Base-by-base conservation (phyloP, 768 basidiomycete genomes). In the Steccherinum ochraceum region DNA sequence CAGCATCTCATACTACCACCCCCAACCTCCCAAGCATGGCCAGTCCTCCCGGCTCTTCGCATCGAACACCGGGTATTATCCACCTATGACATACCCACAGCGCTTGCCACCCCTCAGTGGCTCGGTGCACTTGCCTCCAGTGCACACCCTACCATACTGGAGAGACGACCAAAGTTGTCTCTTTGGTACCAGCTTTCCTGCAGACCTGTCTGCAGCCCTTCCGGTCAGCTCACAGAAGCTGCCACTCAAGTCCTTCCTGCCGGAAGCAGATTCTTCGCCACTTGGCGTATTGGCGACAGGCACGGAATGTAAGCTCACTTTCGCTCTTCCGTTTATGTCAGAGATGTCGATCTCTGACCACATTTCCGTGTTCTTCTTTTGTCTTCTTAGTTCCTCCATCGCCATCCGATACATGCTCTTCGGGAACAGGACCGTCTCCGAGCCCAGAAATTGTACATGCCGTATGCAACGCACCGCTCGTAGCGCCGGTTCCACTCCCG, bases 401-500 rank as follows among this genome's bases (percentile, higher is more conserved):
- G 3, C 77, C 75, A 18, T 61, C 64, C 19, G 65, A 67, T 27
- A 56, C 61, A 10, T 61, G 56, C 51, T 60, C 61, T 25, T 56
- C 64, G 18, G 61, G 61, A 50, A 40, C 56, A 11, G 55, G 64
- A 27, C 60, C 64, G 18, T 61, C 68, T 3, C 61, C 64, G 4
- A 35, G 58, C 0, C 65, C 67, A 1, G 57, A 62, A 19, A 25
- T 67, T 10, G 55, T 76, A 41, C 73, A 78, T 53, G 75, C 82
- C 66, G 72, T 83, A 19, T 84, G 81, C 69, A 76, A 81, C 54
- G 79, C 81, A 2, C 84, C 84, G n/a, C 71, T 86, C 50, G 67
- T 84, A 54, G 83, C 82, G 0, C 84, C 84, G 12, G 78, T 77
- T 21, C 84, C 84, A 0, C 76, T 85, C 30, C 84, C 84, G 1